phyloP scores from a whole-genome alignment of 2,329 filamentous ascomycete species.

The Sclerotiophoma versabilis region DNA sequence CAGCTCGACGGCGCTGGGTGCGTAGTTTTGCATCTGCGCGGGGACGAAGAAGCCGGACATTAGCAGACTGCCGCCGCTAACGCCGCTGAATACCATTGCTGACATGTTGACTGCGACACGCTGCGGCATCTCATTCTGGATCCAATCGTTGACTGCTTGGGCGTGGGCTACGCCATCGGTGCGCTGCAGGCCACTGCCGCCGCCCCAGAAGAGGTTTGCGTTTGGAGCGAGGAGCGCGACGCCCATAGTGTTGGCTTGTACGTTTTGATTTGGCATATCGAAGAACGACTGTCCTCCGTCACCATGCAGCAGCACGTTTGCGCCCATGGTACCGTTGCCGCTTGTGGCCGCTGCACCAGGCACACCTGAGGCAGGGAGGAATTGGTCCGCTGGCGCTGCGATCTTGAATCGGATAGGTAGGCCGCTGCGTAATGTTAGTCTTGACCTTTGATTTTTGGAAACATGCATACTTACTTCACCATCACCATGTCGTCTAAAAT shows the following conservation, averaged over 20 bases:
- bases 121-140: conserved; percentile 59
- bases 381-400: conserved; percentile 62
- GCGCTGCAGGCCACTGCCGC: conserved; percentile 59
- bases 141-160: conserved; percentile 62
- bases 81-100: conserved; percentile 65
- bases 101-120: conserved; percentile 61
- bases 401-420: conserved; percentile 65
- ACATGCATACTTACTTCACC: conserved; percentile 40
- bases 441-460: neutral
- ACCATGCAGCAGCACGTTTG: conserved; percentile 66
- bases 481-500: conserved; percentile 63
- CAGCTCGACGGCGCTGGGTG: conserved; percentile 60
- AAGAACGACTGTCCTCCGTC: conserved; percentile 67
- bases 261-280: conserved; percentile 64
- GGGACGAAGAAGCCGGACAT: conserved; percentile 66
- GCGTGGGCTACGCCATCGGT: conserved; percentile 63
- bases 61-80: conserved; percentile 62
- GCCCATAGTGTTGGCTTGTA: conserved; percentile 60
- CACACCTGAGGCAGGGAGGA: conserved; percentile 59
- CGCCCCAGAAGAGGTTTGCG: conserved; percentile 64
- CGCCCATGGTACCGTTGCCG: conserved; percentile 47
- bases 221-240: conserved; percentile 63
- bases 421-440: conserved; percentile 47
- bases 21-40: conserved; percentile 60
- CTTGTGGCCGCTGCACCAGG: conserved; percentile 53